These are phyloP conservation scores for Paramyrothecium sp. DNA, from an alignment of 2,329 filamentous ascomycete species.

Conservation along the genomic window DNA sequence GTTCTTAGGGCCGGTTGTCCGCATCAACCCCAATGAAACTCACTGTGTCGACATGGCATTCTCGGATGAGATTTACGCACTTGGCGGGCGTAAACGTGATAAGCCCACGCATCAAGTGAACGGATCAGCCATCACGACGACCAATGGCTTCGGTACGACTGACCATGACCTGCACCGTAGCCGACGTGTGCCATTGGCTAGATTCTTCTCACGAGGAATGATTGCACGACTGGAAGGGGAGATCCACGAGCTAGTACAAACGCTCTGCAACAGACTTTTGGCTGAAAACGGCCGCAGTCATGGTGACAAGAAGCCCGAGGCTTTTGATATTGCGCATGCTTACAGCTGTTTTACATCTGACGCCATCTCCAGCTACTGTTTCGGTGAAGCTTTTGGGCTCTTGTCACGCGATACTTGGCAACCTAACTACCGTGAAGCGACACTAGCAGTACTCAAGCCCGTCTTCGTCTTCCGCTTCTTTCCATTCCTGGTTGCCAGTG, in stretches of 20 bases:
- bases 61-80: constrained; percentile 5
- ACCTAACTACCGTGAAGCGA: constrained; percentile 19
- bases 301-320: neutral
- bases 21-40: constrained; percentile 8
- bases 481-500: constrained; percentile 5
- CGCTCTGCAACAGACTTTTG: constrained; percentile 6
- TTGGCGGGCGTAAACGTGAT: neutral
- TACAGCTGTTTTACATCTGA: constrained; percentile 33
- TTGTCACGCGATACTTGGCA: neutral
- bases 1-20: constrained; percentile 8
- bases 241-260: constrained; percentile 5
- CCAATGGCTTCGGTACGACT: constrained; percentile 2
- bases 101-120: neutral
- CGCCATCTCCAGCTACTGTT: constrained; percentile 28
- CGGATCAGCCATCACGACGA: neutral
- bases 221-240: constrained; percentile 2
- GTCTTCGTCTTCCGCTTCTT: constrained; percentile 22
- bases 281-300: neutral
- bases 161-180: constrained; percentile 9
- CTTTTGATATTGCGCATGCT: constrained; percentile 12
- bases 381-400: constrained; percentile 19
- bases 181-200: constrained; percentile 4
- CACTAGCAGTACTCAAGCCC: constrained; percentile 22
- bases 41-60: constrained; percentile 7
- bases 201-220: constrained; percentile 7